Percentiles rank a stretch among this genome's conserved stretches.
Evolutionary conservation across 2,329 filamentous ascomycete species (phyloP).

Genomic region (Colletotrichum coccodes): DNA sequence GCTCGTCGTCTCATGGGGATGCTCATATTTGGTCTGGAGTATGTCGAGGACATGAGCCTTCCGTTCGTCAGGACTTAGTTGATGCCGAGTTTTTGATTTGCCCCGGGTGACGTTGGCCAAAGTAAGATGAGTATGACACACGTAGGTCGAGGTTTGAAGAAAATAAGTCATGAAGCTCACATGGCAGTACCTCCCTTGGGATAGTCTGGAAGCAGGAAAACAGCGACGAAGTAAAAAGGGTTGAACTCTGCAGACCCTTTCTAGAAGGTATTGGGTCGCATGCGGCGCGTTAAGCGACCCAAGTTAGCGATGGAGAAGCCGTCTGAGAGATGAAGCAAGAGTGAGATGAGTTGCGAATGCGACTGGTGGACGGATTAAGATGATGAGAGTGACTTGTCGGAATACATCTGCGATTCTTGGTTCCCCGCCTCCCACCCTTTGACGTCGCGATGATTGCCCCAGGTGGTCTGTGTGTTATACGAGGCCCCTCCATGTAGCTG

Average conservation of each 20-base stretch:
- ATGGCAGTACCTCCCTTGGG: background rate
- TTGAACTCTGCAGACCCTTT: background rate
- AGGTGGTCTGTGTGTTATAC: background rate
- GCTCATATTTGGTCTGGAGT: background rate
- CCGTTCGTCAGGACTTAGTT: background rate
- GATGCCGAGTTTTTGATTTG: background rate
- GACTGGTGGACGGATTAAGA: background rate
- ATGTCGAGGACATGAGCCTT: background rate
- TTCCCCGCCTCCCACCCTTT: conserved; percentile 11
- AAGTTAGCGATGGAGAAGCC: background rate
- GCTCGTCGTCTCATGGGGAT: background rate
- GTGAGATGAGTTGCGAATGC: background rate
- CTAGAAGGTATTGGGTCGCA: background rate
- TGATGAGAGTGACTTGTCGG: conserved; percentile 4
- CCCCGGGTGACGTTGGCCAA: background rate
- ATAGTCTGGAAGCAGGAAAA: background rate
- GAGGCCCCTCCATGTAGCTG: background rate
- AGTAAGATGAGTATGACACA: background rate
- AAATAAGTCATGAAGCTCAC: background rate
- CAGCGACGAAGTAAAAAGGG: background rate
- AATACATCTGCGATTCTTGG: conserved; percentile 8
- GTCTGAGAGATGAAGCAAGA: too few relatives aligned
- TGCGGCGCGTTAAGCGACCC: background rate
- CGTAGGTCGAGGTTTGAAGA: background rate
- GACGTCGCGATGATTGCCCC: background rate